These are phyloP conservation scores for Neurospora sp. DNA, from an alignment of 495 filamentous ascomycete species.

Conservation along the genomic window DNA sequence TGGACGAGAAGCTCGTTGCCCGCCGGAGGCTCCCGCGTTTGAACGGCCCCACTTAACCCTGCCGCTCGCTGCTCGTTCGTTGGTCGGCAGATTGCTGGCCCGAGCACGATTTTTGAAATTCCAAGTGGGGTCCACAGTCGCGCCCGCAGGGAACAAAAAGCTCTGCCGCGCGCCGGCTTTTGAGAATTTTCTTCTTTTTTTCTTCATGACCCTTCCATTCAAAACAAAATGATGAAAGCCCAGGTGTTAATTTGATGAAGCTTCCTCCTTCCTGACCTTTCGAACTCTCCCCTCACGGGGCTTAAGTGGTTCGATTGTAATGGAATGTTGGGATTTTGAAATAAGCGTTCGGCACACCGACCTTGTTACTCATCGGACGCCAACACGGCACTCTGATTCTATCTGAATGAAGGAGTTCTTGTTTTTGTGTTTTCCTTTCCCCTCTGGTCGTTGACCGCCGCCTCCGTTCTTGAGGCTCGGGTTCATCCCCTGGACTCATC, in stretches of 20 bases:
- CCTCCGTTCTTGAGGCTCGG: not conserved
- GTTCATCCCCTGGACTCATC: not conserved
- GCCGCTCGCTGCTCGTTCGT: not conserved
- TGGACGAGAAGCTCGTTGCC: not conserved
- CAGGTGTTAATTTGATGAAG: slow-evolving; percentile 81
- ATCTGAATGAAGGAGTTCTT: slow-evolving; percentile 27
- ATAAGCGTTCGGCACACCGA: slow-evolving; percentile 97
- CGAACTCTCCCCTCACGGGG: slow-evolving; percentile 74
- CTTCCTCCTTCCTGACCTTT: slow-evolving; percentile 54
- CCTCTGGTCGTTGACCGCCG: not conserved
- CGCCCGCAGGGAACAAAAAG: slow-evolving; percentile 9
- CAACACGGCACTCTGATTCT: slow-evolving; percentile 91
- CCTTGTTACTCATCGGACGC: slow-evolving; percentile 97
- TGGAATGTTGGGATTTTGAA: slow-evolving; percentile 67
- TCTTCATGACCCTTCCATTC: slow-evolving; percentile 94
- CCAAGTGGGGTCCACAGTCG: slow-evolving; percentile 7
- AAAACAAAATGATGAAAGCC: slow-evolving; percentile 98
- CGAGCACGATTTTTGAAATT: slow-evolving; percentile 3
- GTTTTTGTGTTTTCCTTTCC: slow-evolving; percentile 1
- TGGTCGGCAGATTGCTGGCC: slow-evolving; percentile 11
- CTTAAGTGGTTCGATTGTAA: slow-evolving; percentile 76
- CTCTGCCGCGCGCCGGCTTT: slow-evolving; percentile 2
- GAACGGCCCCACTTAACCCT: not conserved
- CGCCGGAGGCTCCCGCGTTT: not conserved
- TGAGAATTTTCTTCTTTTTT: slow-evolving; percentile 35